A percentile compares a stretch with the other conserved stretches of the same genome.
phyloP scores from a whole-genome alignment of 2,329 filamentous ascomycete species.

The Cryoendolithus antarcticus region DNA sequence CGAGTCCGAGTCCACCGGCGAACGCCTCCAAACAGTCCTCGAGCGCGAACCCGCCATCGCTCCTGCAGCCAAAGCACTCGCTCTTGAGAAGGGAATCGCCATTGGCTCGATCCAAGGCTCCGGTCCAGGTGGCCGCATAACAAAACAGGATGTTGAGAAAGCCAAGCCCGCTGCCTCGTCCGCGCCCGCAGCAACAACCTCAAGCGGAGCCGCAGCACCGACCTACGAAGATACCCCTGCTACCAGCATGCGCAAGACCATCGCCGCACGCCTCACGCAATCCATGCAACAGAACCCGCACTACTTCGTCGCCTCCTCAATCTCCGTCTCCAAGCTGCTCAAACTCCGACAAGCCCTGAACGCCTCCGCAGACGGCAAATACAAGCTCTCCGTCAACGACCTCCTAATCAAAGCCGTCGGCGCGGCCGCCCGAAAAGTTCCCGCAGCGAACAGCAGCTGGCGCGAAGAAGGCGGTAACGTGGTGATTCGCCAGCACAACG shows the following conservation, averaged over 20 bases:
- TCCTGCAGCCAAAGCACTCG: constrained; percentile 66
- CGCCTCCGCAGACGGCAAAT: constrained; percentile 74
- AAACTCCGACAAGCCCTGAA: constrained; percentile 95
- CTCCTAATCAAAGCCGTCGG: constrained; percentile 96
- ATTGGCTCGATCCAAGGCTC: constrained; percentile 73
- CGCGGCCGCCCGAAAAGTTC: constrained; percentile 82
- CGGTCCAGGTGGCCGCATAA: constrained; percentile 75
- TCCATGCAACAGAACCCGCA: constrained; percentile 91
- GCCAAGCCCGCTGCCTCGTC: constrained; percentile 42
- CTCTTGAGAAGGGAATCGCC: constrained; percentile 70
- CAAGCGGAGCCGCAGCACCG: constrained; percentile 43
- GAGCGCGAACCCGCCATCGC: constrained; percentile 67
- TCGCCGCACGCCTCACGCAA: constrained; percentile 79
- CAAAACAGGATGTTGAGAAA: constrained; percentile 88
- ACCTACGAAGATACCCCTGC: constrained; percentile 74
- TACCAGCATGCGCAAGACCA: constrained; percentile 94
- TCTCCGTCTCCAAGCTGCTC: constrained; percentile 89
- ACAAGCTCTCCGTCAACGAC: constrained; percentile 99
- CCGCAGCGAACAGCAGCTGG: constrained; percentile 93
- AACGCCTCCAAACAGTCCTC: constrained; percentile 69
- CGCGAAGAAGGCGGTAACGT: constrained; percentile 59
- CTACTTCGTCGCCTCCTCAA: constrained; percentile 85
- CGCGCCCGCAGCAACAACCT: constrained; percentile 33
- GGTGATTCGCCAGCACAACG: constrained; percentile 84
- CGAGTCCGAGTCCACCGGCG: constrained; percentile 61